Evolutionary conservation across 1,139 yeast species (phyloP).

Genomic region (Yarrowia galli): DNA sequence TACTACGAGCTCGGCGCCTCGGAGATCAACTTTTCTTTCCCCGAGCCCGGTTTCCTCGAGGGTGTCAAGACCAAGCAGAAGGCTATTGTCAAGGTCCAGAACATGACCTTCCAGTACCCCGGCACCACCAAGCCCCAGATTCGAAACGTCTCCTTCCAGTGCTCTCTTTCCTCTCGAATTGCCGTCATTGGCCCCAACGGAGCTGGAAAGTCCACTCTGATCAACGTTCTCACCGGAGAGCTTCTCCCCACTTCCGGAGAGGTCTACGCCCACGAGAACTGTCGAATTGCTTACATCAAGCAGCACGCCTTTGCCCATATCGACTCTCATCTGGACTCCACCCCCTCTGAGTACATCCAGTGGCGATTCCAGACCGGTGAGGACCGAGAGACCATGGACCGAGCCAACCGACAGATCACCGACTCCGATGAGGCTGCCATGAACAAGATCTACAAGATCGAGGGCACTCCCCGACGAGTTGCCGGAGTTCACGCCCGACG

Average conservation of each 20-base stretch:
- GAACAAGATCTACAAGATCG: conserved; percentile 99
- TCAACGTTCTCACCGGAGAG: conserved; percentile 99
- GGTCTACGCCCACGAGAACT: conserved; percentile 98
- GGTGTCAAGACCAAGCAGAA: conserved; percentile 99
- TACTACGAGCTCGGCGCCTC: conserved; percentile 99
- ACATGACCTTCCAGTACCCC: conserved; percentile 99
- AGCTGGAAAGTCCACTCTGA: conserved; percentile 99
- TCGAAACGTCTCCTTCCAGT: conserved; percentile 90
- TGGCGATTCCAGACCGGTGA: conserved; percentile 99
- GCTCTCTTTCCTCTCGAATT: conserved; percentile 98
- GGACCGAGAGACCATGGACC: conserved; percentile 99
- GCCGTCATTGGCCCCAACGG: conserved; percentile 99
- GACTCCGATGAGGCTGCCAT: conserved; percentile 97
- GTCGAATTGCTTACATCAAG: conserved; percentile 99
- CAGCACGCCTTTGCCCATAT: conserved; percentile 99
- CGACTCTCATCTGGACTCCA: conserved; percentile 97
- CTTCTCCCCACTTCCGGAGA: conserved; percentile 97
- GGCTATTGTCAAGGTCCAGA: conserved; percentile 96
- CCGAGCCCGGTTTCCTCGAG: conserved; percentile 99
- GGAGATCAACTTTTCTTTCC: conserved; percentile 94
- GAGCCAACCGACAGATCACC: conserved; percentile 98
- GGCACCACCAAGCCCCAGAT: conserved; percentile 98
- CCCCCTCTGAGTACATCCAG: conserved; percentile 99
- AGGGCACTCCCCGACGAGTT: conserved; percentile 98
- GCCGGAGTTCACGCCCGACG: conserved; percentile 95